Evolutionary conservation across 441 rosid species (phyloP).

Genomic region (Manihot esculenta): DNA sequence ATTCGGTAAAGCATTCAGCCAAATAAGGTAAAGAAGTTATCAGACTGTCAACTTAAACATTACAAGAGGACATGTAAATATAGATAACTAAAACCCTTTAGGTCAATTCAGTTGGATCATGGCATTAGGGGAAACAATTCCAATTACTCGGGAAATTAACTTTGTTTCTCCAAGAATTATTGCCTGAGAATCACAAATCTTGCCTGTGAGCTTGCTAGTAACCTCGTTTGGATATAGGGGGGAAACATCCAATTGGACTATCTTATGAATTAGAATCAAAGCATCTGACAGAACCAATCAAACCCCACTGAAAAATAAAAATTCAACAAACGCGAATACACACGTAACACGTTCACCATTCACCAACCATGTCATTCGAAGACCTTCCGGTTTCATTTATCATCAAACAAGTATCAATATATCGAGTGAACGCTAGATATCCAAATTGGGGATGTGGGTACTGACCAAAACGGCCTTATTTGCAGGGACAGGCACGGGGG

Average conservation of each 20-base stretch:
- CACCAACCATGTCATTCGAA: too few relatives aligned
- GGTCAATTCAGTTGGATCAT: neutral
- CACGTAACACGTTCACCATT: too few relatives aligned
- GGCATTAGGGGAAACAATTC: neutral
- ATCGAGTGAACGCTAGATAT: neutral
- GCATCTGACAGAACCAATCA: neutral
- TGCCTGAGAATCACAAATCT: too few relatives aligned
- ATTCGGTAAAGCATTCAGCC: neutral
- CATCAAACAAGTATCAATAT: too few relatives aligned
- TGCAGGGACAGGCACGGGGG: conserved; percentile 58
- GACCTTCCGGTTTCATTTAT: too few relatives aligned
- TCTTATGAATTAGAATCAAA: neutral
- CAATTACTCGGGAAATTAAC: too few relatives aligned
- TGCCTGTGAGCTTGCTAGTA: too few relatives aligned
- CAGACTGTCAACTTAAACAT: neutral
- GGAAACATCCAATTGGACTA: neutral
- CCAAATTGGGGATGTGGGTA: neutral
- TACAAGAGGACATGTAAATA: neutral
- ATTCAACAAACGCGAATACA: too few relatives aligned
- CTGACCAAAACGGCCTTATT: conserved; percentile 71
- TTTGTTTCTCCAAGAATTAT: too few relatives aligned
- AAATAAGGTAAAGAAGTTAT: neutral
- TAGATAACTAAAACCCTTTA: neutral
- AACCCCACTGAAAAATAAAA: too few relatives aligned
- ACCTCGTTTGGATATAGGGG: too few relatives aligned